These are phyloP conservation scores for Arachis hypogaea DNA, from an alignment of 306 rosid genomes.

Conservation along the genomic window DNA sequence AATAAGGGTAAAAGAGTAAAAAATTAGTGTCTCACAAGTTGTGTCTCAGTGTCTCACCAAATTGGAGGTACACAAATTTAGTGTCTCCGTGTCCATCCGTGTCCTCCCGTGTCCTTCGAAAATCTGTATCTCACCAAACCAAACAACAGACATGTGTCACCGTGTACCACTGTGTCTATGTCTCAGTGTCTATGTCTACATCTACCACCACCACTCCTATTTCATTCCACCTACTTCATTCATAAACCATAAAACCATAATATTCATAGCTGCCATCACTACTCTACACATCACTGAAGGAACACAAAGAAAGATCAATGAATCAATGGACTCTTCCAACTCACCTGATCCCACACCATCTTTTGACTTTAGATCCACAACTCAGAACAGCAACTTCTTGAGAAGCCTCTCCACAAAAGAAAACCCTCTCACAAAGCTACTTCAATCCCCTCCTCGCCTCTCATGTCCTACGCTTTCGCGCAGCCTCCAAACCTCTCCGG, in stretches of 20 bases:
- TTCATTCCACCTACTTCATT: slow-evolving; percentile 34
- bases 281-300: background rate
- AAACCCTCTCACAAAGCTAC: slow-evolving; percentile 54
- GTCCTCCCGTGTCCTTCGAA: no score
- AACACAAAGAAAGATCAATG: slow-evolving; percentile 37
- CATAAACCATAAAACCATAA: slow-evolving; percentile 19
- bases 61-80: no score
- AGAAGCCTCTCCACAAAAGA: slow-evolving; percentile 80
- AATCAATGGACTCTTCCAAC: slow-evolving; percentile 51
- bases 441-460: slow-evolving; percentile 62
- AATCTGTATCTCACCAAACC: no score
- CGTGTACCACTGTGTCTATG: no score
- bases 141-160: no score
- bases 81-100: no score
- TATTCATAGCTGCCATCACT: background rate
- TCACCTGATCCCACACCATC: slow-evolving; percentile 64
- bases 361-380: slow-evolving; percentile 50
- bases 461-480: slow-evolving; percentile 58
- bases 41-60: no score
- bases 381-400: slow-evolving; percentile 35
- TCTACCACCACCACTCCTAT: slow-evolving; percentile 39
- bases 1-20: no score
- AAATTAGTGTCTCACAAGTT: no score
- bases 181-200: no score
- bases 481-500: slow-evolving; percentile 67